Evolutionary conservation across 768 basidiomycete genomes (phyloP), one percentile per base, ranked within the genome.

Genomic region (Cyathus striatus): DNA sequence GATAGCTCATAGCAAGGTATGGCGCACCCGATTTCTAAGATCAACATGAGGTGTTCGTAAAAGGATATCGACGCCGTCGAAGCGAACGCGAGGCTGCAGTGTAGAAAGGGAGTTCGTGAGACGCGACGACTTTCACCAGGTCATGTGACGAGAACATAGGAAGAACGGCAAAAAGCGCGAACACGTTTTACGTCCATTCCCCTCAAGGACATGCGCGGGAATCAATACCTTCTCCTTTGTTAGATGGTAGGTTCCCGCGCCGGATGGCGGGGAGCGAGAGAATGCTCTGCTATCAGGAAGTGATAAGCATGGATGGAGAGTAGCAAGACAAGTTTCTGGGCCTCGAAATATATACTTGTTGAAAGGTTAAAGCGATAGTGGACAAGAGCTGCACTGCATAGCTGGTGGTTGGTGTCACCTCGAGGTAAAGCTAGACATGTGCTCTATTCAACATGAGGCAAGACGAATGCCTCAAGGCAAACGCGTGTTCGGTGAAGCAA

Each of bases 81-180:
- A 49, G 51, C 38, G 40, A 41, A 36, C n/a, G 58, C 23, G 52
- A 45, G 54, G 56, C 52, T 52, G 47, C 44, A 45, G 40, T 17
- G 23, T 36, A 51, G 40, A 56, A 55, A 57, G 55, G 57, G 53
- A 53, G 45, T 26, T 43, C 34, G 20, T 23, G 38, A 43, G 38
- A 43, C 44, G 46, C 43, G 41, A 9, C 22, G 26, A 23, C 34
- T 38, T 30, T 40, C 25, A 16, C 14, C 42, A 30, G 37, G 13
- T 53, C 59, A 60, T 45, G 52, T 62, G 62, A 57, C 40, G 25
- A 40, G 39, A 44, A 58, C 57, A 57, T 56, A 56, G 56, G 49
- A 56, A 56, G 37, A n/a, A 13, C 56, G 62, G 60, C 50, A 48
- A 47, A 49, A 44, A 44, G 53, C 60, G 57, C 41, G 37, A 48